Evolutionary conservation across 768 basidiomycete genomes (phyloP).

Genomic region (Tephrocybe sp.): DNA sequence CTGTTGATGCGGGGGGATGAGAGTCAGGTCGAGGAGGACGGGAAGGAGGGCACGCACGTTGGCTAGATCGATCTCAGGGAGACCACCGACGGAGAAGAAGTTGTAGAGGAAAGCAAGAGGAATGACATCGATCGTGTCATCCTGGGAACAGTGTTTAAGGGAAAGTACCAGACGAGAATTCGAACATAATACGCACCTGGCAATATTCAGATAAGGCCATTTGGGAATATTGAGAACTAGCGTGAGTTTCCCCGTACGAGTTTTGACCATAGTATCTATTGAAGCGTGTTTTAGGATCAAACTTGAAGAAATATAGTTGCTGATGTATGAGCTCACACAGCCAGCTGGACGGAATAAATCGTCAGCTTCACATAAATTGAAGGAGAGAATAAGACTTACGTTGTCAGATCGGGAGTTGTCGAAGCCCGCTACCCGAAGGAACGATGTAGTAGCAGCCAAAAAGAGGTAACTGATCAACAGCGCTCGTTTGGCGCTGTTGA

Average conservation of each 20-base stretch:
- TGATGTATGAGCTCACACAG: conserved; percentile 42
- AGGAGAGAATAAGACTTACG: conserved; percentile 19
- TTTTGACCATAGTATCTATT: conserved; percentile 76
- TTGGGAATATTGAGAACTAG: conserved; percentile 53
- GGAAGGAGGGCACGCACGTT: conserved; percentile 44
- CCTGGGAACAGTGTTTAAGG: conserved; percentile 32
- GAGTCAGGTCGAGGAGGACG: background rate
- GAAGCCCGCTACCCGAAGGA: conserved; percentile 22
- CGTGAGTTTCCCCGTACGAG: conserved; percentile 62
- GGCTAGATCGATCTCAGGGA: conserved; percentile 69
- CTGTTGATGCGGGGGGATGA: conserved; percentile 28
- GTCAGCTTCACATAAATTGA: background rate
- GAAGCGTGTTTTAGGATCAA: background rate
- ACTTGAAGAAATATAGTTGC: background rate
- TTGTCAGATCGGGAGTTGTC: conserved; percentile 37
- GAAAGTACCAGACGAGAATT: background rate
- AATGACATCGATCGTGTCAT: conserved; percentile 65
- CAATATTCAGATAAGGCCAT: conserved; percentile 63
- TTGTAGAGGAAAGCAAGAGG: conserved; percentile 65
- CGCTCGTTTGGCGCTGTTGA: conserved; percentile 2
- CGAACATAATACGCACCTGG: conserved; percentile 47
- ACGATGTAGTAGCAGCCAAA: background rate
- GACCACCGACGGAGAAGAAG: conserved; percentile 62
- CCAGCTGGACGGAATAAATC: conserved; percentile 41
- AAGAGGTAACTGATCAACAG: background rate